Evolutionary conservation across 306 rosid genomes (phyloP).

Genomic region (Sphenostylis stenocarpa): DNA sequence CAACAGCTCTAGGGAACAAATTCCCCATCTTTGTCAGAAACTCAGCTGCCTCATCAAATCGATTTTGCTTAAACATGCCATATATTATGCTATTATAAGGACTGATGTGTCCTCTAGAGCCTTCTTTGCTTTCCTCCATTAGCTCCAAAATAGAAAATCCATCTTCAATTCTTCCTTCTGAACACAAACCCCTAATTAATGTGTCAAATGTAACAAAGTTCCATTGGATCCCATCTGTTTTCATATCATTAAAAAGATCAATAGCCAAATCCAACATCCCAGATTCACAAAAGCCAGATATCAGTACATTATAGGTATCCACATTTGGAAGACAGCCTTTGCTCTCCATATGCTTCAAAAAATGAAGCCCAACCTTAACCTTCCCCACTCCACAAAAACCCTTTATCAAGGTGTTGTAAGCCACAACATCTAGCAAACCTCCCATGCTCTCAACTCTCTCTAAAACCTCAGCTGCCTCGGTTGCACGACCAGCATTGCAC

Average conservation of each 20-base stretch:
- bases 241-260: slow-evolving; percentile 73
- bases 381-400: slow-evolving; percentile 66
- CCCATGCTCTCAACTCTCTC: slow-evolving; percentile 68
- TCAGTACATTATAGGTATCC: slow-evolving; percentile 63
- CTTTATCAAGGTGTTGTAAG: slow-evolving; percentile 71
- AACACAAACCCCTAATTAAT: slow-evolving; percentile 63
- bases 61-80: slow-evolving; percentile 63
- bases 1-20: slow-evolving; percentile 69
- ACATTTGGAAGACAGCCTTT: slow-evolving; percentile 73
- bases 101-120: slow-evolving; percentile 54
- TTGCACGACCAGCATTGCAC: slow-evolving; percentile 56
- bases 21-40: slow-evolving; percentile 53
- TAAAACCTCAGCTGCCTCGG: slow-evolving; percentile 63
- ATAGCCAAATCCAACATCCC: slow-evolving; percentile 63
- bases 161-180: slow-evolving; percentile 55
- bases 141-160: slow-evolving; percentile 61
- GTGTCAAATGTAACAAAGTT: slow-evolving; percentile 57
- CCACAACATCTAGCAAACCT: slow-evolving; percentile 59
- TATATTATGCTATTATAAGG: slow-evolving; percentile 74
- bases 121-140: slow-evolving; percentile 66
- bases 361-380: slow-evolving; percentile 57
- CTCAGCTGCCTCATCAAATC: slow-evolving; percentile 49
- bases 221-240: slow-evolving; percentile 61
- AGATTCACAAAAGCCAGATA: slow-evolving; percentile 54
- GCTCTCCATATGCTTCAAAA: slow-evolving; percentile 72